phyloP scores from a whole-genome alignment of 2,329 filamentous ascomycete species.

The Ophiostoma sp. region DNA sequence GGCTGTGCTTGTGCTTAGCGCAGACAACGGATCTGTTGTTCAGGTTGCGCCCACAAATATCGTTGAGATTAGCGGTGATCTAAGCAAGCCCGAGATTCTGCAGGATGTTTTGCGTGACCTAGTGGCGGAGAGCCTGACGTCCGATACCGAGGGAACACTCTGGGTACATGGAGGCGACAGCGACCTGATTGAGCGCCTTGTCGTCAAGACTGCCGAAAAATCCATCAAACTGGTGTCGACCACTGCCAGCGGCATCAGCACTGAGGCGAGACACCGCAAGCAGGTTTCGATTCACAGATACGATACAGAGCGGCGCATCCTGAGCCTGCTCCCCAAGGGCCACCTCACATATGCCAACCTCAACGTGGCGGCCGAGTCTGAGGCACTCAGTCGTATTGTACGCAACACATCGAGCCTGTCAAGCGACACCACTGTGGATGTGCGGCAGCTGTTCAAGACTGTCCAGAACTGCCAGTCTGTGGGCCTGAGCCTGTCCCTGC shows the following conservation, averaged over 20 bases:
- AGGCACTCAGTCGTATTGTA: conserved; percentile 19
- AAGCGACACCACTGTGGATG: not conserved
- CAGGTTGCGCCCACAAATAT: conserved; percentile 12
- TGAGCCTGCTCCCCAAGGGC: conserved; percentile 20
- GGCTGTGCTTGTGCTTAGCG: conserved; percentile 11
- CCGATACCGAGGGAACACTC: conserved; percentile 15
- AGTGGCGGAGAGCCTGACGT: conserved; percentile 19
- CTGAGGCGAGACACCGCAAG: not conserved
- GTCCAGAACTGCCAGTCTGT: conserved; percentile 14
- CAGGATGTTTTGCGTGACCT: conserved; percentile 15
- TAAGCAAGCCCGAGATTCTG: not conserved
- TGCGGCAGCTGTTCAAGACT: not conserved
- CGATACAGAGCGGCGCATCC: conserved; percentile 21
- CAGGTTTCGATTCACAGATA: conserved; percentile 19
- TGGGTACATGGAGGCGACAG: conserved; percentile 22
- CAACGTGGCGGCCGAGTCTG: conserved; percentile 14
- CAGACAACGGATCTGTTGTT: conserved; percentile 16
- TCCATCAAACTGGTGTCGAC: conserved; percentile 11
- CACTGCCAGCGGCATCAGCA: conserved; percentile 13
- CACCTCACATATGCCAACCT: conserved; percentile 18
- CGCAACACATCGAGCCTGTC: not conserved
- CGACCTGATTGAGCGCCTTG: conserved; percentile 16
- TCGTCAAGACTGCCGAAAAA: conserved; percentile 13
- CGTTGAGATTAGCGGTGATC: not conserved
- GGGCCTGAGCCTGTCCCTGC: conserved; percentile 14